A percentile compares a stretch with the other conserved stretches of the same genome.
These are phyloP conservation scores for Grosmannia serpens DNA, from an alignment of 2,329 filamentous ascomycete genomes.

Conservation along the genomic window DNA sequence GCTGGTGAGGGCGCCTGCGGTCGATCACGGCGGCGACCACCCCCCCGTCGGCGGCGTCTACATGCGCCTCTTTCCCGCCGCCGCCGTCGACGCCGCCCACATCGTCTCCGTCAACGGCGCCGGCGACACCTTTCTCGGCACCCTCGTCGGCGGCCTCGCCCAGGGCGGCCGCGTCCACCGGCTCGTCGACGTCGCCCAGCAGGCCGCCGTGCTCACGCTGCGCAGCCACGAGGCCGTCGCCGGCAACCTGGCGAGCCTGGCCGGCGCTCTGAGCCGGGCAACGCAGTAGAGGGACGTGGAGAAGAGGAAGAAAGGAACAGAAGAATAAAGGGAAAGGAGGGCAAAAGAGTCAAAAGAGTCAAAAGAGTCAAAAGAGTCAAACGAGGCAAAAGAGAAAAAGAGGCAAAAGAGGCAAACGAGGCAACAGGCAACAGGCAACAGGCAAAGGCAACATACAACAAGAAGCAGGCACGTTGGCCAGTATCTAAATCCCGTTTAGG, in stretches of 20 bases:
- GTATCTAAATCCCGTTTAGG: not conserved
- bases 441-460: too few species aligned
- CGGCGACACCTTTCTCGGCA: constrained; percentile 85
- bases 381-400: too few species aligned
- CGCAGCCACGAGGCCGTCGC: constrained; percentile 61
- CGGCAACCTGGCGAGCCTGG: constrained; percentile 14
- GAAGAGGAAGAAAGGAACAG: not conserved
- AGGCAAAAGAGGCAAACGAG: too few species aligned
- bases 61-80: constrained; percentile 59
- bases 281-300: not conserved
- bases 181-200: constrained; percentile 69
- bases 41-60: constrained; percentile 64
- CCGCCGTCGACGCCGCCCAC: constrained; percentile 40
- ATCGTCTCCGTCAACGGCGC: constrained; percentile 88
- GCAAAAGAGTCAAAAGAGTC: not conserved
- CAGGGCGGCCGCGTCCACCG: constrained; percentile 44
- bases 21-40: not conserved
- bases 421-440: too few species aligned
- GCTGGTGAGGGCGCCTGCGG: constrained; percentile 44
- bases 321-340: too few species aligned
- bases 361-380: not conserved
- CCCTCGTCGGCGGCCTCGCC: constrained; percentile 67
- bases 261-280: constrained; percentile 12
- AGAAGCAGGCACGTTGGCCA: too few species aligned
- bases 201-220: constrained; percentile 67